phyloP scores from a whole-genome alignment of 208 protist genomes.

The Balamuthia mandrillaris region DNA sequence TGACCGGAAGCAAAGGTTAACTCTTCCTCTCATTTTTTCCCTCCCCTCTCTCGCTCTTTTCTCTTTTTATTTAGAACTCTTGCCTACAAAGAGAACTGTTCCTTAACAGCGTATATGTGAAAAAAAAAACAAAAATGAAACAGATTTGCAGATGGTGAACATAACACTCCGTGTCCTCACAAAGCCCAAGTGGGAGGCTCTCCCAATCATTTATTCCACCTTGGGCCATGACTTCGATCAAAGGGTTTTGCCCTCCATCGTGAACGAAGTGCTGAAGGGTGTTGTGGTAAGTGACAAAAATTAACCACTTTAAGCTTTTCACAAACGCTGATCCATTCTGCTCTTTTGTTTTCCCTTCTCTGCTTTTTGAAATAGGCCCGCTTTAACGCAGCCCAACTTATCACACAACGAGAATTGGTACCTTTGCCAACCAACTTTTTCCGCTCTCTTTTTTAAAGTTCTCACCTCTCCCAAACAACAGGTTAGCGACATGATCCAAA shows the following conservation, averaged over 20 bases:
- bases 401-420: constrained; percentile 93
- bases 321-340: background rate
- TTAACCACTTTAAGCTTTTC: background rate
- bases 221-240: constrained; percentile 95
- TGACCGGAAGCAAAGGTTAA: constrained; percentile 72
- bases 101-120: background rate
- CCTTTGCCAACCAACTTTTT: constrained; percentile 43
- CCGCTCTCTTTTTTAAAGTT: background rate
- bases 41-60: background rate
- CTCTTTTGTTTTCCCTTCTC: background rate
- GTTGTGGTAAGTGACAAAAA: constrained; percentile 80
- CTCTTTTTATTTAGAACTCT: background rate
- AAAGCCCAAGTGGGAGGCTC: constrained; percentile 83
- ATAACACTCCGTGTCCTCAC: constrained; percentile 96
- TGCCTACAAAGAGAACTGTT: constrained; percentile 80
- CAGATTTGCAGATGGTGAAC: constrained; percentile 98
- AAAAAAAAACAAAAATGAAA: background rate
- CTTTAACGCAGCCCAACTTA: constrained; percentile 98
- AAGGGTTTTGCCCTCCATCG: constrained; percentile 96
- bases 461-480: constrained; percentile 54
- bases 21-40: background rate
- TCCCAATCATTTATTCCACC: constrained; percentile 90
- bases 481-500: constrained; percentile 85
- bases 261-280: constrained; percentile 97
- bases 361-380: constrained; percentile 80